Evolutionary conservation across 116 monocot genomes (phyloP), one percentile per base, ranked within the genome.

Genomic region (Iris pallida): DNA sequence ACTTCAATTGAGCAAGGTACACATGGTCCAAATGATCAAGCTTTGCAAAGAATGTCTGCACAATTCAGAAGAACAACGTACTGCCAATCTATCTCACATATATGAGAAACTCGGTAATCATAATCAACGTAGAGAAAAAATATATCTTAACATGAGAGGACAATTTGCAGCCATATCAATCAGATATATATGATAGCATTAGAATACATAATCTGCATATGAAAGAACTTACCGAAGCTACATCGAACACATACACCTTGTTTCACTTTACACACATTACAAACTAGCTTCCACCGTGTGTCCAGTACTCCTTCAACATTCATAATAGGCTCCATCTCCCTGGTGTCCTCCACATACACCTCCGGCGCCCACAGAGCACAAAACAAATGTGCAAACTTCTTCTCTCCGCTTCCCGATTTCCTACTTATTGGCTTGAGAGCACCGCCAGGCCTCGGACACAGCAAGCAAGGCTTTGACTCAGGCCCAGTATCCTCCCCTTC

Each of bases 321-420:
- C 74, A 82, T 64, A 53, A 90, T 58, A 0, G 93, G 90, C 55
- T 98, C 98, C 98, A 98, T 98, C 57, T 53, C 64, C 55, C 69
- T 71, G 47, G 59, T 64, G 69, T 98, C 65, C 47, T 81, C 77
- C 8, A 98, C 86, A 59, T 66, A 71, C 14, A 86, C 69, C 65
- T 90, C 90, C 46, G 98, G 93, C 8, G 68, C 78, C 98, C 98
- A 98, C 14, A 92, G 53, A 90, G 88, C 71, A 69, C 98, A 98
- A 73, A 98, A 98, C 76, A 98, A 82, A 59, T 98, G 98, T 43
- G 68, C 90, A 78, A 83, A 90, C 63, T 81, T 76, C 61, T 52
- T 42, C 8, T 41, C 41, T 16, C 42, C 60, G 11, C 68, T 61
- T 63, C 53, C 51, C 41, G 57, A 46, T 10, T 55, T 55, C 42